Evolutionary conservation across 1,139 yeast species (phyloP), one percentile per base, ranked within the genome.

Genomic region (Candida glucosophila): DNA sequence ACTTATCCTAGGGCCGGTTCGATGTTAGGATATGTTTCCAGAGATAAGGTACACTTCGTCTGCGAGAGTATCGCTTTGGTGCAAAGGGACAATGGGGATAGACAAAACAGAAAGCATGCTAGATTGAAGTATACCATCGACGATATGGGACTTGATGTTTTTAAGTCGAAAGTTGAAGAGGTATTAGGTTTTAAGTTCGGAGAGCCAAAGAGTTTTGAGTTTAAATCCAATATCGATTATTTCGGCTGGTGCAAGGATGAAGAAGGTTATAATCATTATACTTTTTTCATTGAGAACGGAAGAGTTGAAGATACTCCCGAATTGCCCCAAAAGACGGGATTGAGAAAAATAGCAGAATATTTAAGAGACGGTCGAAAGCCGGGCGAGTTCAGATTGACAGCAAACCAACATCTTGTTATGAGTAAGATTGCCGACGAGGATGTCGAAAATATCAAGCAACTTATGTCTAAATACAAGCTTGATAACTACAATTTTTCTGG

Each of bases 191-290:
- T 67, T 55, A 64, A 69, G 47, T 82, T 90, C 40, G 85, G 66
- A 39, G 73, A 73, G 24, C 77, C 83, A 22, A 71, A 68, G 43
- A 69, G 77, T 14, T 86, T 74, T 56, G 73, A 77, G 49, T 82
- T 88, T 50, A 81, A 77, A 39, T 80, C 93, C 29, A 90, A 90
- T 51, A 74, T 82, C 36, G 98, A 90, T 53, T 80, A 74, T 52
- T 88, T 85, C 40, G 97, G 97, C 20, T 88, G 98, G 98, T 68
- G 75, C 34, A 79, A 77, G 44, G 97, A 88, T 53, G 97, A 90
- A 58, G 59, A 67, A 20, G 92, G 94, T 19, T 62, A 67, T 35
- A 82, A 88, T 56, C 97, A 88, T 55, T 88, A 81, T 61, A 88
- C 97, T 9, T 79, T 90, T 27, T 90, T 86, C 55, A 80, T 90